Conservation (phyloP, 1,139 yeast species). For the Candida sanyaensis region DNA sequence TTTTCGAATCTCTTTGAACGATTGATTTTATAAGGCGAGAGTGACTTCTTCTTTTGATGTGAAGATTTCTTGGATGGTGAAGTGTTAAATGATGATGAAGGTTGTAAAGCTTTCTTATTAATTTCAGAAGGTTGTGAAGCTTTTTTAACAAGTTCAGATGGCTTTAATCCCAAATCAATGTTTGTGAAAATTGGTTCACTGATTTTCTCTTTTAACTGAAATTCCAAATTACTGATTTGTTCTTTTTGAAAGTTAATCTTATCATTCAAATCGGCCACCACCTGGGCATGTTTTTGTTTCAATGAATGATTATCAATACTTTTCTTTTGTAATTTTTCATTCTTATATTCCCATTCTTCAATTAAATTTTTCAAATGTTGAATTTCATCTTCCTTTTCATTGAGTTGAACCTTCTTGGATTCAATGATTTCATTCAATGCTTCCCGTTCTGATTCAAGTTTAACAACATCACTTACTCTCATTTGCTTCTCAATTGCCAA, state of each 20-base stretch:
- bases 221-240: not conserved
- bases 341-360: not conserved
- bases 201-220: not conserved
- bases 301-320: not conserved
- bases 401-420: not conserved
- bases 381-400: constrained; percentile 1
- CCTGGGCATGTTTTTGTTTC: not conserved
- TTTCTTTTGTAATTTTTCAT: not conserved
- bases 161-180: not conserved
- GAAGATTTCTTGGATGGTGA: constrained; percentile 2
- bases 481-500: constrained; percentile 7
- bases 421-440: not conserved
- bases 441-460: constrained; percentile 1
- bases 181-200: not conserved
- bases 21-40: not conserved
- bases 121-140: too few relatives aligned
- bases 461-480: not conserved
- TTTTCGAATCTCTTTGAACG: not conserved
- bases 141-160: not conserved
- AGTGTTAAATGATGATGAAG: not conserved
- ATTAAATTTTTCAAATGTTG: not conserved
- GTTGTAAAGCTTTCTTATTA: not conserved
- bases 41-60: not conserved
- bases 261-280: constrained; percentile 1
- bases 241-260: not conserved